phyloP scores from a whole-genome alignment of 371 early-diverging fungal genomes.

The Lichtheimia corymbifera region DNA sequence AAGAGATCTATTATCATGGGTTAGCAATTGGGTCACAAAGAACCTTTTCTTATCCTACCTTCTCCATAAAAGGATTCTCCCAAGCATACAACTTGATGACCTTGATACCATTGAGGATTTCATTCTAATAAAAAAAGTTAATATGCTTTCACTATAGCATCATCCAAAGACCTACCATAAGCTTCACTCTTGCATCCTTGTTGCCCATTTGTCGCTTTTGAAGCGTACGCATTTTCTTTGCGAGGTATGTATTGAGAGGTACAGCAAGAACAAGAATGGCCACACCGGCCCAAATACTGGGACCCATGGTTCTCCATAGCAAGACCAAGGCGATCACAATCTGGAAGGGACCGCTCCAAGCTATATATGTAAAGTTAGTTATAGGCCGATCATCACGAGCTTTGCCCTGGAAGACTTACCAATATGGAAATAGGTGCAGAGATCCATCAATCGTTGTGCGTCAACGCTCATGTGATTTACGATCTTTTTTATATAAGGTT shows the following conservation, averaged over 20 bases:
- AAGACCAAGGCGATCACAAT: conserved; percentile 79
- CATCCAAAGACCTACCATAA: conserved; percentile 56
- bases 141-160: too few relatives aligned
- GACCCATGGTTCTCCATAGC: conserved; percentile 83
- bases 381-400: too few relatives aligned
- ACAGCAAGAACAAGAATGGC: conserved; percentile 78
- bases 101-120: conserved; percentile 90
- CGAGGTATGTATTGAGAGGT: conserved; percentile 71
- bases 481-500: conserved; percentile 48
- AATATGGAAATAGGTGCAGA: conserved; percentile 76
- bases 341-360: conserved; percentile 92
- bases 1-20: conserved; percentile 45
- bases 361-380: conserved; percentile 13
- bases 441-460: conserved; percentile 73
- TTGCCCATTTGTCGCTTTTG: conserved; percentile 90
- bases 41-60: conserved; percentile 14
- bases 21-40: conserved; percentile 57
- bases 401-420: conserved; percentile 23
- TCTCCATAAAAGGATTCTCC: conserved; percentile 68
- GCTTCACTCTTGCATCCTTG: conserved; percentile 87
- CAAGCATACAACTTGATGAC: conserved; percentile 89
- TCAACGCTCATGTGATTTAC: conserved; percentile 94
- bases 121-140: conserved; percentile 49
- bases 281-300: conserved; percentile 88
- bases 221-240: conserved; percentile 64